Evolutionary conservation across 345 rosid genomes (phyloP).

Genomic region (Brassica rapa): DNA sequence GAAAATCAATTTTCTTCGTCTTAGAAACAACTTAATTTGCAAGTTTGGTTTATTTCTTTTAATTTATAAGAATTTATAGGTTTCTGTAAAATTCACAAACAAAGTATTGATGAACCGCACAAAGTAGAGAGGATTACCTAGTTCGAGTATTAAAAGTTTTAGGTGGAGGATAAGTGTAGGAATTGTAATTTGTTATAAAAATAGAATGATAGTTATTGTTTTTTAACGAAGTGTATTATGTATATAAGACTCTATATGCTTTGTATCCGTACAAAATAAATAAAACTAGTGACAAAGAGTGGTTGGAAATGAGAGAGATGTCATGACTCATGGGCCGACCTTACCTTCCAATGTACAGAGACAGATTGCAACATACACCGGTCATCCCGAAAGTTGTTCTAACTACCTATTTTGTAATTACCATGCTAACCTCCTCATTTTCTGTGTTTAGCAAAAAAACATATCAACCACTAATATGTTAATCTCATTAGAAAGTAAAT

Average conservation of each 20-base stretch:
- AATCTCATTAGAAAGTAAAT: background rate
- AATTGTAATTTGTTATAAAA: background rate
- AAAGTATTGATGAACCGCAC: background rate
- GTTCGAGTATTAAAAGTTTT: background rate
- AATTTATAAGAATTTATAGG: background rate
- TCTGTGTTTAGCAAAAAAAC: background rate
- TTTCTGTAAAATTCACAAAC: background rate
- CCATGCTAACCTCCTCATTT: slow-evolving; percentile 7
- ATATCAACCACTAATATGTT: background rate
- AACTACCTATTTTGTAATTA: slow-evolving; percentile 23
- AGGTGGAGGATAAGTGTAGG: background rate
- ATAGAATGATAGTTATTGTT: background rate
- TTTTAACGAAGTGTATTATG: background rate
- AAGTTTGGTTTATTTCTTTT: background rate
- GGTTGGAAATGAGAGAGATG: slow-evolving; percentile 22
- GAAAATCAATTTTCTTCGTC: background rate
- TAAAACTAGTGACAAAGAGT: slow-evolving; percentile 2
- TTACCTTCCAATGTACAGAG: slow-evolving; percentile 29
- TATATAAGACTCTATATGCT: background rate
- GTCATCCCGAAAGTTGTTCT: slow-evolving; percentile 35
- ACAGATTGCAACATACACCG: slow-evolving; percentile 36
- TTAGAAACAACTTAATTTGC: background rate
- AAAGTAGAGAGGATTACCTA: background rate
- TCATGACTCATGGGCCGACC: slow-evolving; percentile 29
- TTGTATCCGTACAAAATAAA: background rate